A percentile compares a stretch with the other conserved stretches of the same genome.
Evolutionary conservation across 257 asterid species (phyloP).

Genomic region (Voacanga thouarsii): DNA sequence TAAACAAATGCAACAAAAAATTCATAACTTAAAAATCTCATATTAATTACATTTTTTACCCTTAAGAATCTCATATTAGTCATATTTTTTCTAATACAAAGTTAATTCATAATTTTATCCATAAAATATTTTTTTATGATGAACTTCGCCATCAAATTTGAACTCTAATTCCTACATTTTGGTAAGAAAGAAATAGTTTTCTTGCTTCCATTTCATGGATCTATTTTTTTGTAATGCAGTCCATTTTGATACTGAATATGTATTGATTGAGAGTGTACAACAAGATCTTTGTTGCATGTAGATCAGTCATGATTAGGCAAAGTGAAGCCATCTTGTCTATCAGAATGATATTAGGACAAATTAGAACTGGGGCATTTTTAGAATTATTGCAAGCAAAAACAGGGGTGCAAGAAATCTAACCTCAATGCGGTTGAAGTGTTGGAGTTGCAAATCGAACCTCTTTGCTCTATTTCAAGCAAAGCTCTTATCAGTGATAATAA

Average conservation of each 20-base stretch:
- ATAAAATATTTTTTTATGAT: constrained; percentile 41
- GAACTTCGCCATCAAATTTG: constrained; percentile 57
- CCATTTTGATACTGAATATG: constrained; percentile 20
- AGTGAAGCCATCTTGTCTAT: too few species aligned
- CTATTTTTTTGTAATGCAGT: not conserved
- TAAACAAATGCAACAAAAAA: constrained; percentile 4
- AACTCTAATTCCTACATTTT: constrained; percentile 22
- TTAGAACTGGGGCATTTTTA: too few species aligned
- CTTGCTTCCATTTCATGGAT: not conserved
- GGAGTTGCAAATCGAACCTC: too few species aligned
- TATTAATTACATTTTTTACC: not conserved
- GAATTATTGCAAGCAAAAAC: too few species aligned
- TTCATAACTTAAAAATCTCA: not conserved
- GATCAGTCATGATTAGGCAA: constrained; percentile 61
- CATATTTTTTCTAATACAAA: constrained; percentile 13
- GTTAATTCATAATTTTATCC: constrained; percentile 38
- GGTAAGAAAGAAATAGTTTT: not conserved
- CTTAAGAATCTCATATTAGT: constrained; percentile 4
- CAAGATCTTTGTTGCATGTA: constrained; percentile 48
- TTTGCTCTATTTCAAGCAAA: too few species aligned
- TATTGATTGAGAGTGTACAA: constrained; percentile 57
- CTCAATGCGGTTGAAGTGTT: too few species aligned
- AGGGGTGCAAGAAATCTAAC: too few species aligned
- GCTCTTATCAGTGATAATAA: too few species aligned
- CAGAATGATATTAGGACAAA: too few species aligned